A percentile compares a stretch with the other conserved stretches of the same genome.
Conservation (phyloP, 1,284 basidiomycete species). For the Sporisorium scitamineum region DNA sequence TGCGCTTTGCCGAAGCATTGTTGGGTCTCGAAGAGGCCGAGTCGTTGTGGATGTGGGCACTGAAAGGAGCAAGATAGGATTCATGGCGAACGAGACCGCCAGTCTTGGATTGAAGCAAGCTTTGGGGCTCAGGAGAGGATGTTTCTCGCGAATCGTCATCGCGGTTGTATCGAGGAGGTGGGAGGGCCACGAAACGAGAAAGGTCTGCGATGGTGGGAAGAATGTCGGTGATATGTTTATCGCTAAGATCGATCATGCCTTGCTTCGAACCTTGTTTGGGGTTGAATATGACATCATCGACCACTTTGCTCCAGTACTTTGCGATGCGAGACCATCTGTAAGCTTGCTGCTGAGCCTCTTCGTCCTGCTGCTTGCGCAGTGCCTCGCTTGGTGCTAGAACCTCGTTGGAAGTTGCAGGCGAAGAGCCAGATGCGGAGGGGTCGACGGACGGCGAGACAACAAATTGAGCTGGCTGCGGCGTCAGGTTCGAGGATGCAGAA, state of each 20-base stretch:
- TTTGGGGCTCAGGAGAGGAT: conserved; percentile 7
- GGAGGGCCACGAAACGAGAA: conserved; percentile 45
- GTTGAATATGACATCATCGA: conserved; percentile 38
- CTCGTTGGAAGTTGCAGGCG: conserved; percentile 31
- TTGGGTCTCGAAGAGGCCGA: conserved; percentile 1
- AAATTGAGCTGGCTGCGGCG: conserved; percentile 3
- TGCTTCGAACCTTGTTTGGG: conserved; percentile 32
- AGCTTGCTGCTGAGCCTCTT: conserved; percentile 17
- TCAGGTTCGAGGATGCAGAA: conserved; percentile 19
- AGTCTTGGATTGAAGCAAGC: conserved; percentile 35
- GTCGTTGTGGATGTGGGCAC: conserved; percentile 40
- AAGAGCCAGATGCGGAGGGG: conserved; percentile 17
- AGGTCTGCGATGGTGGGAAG: conserved; percentile 47
- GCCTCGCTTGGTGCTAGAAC: background rate
- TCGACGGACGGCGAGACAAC: conserved; percentile 3
- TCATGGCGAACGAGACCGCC: conserved; percentile 47
- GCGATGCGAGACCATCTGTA: conserved; percentile 39
- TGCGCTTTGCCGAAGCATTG: conserved; percentile 3
- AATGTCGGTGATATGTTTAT: conserved; percentile 41
- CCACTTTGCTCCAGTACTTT: conserved; percentile 46
- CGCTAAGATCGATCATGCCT: conserved; percentile 40
- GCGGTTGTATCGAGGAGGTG: conserved; percentile 40
- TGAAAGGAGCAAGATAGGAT: conserved; percentile 47
- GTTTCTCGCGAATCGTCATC: conserved; percentile 8
- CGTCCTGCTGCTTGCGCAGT: background rate